phyloP scores from a whole-genome alignment of 169 alveolate species.

The Eimeria praecox region DNA sequence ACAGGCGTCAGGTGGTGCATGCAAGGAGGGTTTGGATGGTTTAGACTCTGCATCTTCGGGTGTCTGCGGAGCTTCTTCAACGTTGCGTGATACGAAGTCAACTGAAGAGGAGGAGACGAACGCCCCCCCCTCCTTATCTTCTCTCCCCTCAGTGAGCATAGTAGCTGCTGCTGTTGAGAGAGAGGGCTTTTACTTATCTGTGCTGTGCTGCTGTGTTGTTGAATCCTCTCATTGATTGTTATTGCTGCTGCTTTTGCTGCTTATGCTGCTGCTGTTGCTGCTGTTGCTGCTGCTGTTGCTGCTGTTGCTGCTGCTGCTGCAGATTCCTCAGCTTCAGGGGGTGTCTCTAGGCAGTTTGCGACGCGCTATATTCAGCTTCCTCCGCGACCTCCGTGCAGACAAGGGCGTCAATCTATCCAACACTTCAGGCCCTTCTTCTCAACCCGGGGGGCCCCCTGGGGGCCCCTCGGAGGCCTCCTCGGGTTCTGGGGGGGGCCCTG shows the following conservation, averaged over 20 bases:
- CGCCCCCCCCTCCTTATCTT: too few species aligned
- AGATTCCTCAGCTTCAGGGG: background rate
- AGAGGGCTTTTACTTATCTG: too few species aligned
- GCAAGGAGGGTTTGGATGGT: too few species aligned
- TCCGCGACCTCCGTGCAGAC: conserved; percentile 26
- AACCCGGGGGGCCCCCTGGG: background rate
- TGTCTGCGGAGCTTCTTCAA: too few species aligned
- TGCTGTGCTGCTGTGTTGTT: too few species aligned
- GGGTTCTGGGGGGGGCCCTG: background rate
- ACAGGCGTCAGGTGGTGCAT: too few species aligned
- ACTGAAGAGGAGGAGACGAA: too few species aligned
- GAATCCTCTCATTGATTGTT: background rate
- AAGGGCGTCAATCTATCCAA: background rate
- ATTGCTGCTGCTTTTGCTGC: background rate
- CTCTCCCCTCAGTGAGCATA: too few species aligned
- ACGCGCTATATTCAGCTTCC: conserved; percentile 24
- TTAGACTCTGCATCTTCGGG: too few species aligned
- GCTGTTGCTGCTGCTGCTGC: conserved; percentile 21
- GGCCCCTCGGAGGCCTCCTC: background rate
- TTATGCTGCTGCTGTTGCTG: conserved; percentile 22
- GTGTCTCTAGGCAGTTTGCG: background rate
- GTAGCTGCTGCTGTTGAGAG: background rate
- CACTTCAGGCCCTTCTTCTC: background rate
- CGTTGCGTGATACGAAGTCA: too few species aligned
- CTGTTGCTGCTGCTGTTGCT: background rate